These are phyloP conservation scores for Stylosanthes scabra DNA, from an alignment of 331 rosid genomes.

Conservation along the genomic window DNA sequence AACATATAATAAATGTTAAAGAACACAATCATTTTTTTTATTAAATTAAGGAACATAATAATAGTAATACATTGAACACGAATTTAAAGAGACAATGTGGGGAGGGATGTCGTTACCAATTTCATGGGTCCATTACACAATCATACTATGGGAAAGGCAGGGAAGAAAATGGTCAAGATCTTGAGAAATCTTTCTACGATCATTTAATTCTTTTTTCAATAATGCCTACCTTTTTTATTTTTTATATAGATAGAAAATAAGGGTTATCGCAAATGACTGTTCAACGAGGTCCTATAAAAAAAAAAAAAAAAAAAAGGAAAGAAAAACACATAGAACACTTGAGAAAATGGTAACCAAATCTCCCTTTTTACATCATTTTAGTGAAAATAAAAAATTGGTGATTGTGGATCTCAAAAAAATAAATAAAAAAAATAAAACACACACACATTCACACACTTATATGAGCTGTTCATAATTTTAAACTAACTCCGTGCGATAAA, in stretches of 20 bases:
- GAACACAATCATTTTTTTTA: too few relatives aligned
- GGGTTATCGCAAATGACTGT: not conserved
- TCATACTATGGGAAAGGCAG: not conserved
- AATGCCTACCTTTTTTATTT: not conserved
- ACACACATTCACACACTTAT: not conserved
- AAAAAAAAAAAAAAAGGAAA: too few relatives aligned
- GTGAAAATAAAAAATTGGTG: not conserved
- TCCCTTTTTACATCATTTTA: not conserved
- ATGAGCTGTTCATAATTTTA: not conserved
- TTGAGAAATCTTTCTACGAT: not conserved
- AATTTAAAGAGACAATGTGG: too few relatives aligned
- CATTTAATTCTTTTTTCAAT: constrained; percentile 11
- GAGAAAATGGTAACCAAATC: not conserved
- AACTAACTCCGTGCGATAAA: not conserved
- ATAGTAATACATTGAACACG: not conserved
- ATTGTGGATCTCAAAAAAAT: constrained; percentile 20
- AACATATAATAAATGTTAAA: too few relatives aligned
- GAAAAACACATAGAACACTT: too few relatives aligned
- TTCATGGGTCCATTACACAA: constrained; percentile 12
- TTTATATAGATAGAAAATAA: not conserved
- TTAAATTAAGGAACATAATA: not conserved
- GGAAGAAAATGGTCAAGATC: constrained; percentile 1
- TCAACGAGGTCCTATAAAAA: too few relatives aligned
- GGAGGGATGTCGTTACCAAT: not conserved
- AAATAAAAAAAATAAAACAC: too few relatives aligned